These are phyloP conservation scores for Monosporozyma unispora DNA, from an alignment of 805 yeast species.

Conservation along the genomic window DNA sequence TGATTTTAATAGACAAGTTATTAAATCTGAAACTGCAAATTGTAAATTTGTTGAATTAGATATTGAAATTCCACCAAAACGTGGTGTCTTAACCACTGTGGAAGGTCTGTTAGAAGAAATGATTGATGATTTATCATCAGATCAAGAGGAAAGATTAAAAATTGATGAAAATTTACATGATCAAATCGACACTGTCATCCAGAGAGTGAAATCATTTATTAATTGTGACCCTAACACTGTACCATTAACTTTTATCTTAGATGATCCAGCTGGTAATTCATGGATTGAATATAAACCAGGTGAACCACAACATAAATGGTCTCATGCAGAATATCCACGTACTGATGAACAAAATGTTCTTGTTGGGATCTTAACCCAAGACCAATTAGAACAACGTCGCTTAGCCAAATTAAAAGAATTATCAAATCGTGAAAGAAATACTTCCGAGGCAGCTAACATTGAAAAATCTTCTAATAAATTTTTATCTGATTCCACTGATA, in stretches of 20 bases:
- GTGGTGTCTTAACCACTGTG: constrained; percentile 86
- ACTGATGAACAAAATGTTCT: constrained; percentile 81
- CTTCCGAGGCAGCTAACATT: constrained; percentile 15
- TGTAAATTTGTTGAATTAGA: constrained; percentile 78
- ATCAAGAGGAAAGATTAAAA: constrained; percentile 71
- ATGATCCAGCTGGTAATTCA: constrained; percentile 96
- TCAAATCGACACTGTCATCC: constrained; percentile 64
- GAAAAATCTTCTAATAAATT: constrained; percentile 36
- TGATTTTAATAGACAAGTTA: constrained; percentile 84
- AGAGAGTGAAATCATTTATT: constrained; percentile 48
- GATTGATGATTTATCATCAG: constrained; percentile 67
- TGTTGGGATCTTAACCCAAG: constrained; percentile 65
- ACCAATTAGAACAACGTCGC: constrained; percentile 40
- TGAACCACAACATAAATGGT: constrained; percentile 85
- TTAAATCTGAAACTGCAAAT: constrained; percentile 79
- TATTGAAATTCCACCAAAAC: constrained; percentile 89
- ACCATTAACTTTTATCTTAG: constrained; percentile 71
- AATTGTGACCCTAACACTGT: constrained; percentile 58
- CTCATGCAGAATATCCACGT: constrained; percentile 70
- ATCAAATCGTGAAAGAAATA: constrained; percentile 31
- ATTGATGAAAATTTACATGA: constrained; percentile 66
- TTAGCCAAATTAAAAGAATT: constrained; percentile 17
- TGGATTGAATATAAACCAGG: constrained; percentile 89
- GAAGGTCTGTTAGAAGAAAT: constrained; percentile 85
- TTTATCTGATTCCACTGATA: constrained; percentile 61